Conservation (phyloP, 2,329 filamentous ascomycete genomes). For the Cladobotryum protrusum region DNA sequence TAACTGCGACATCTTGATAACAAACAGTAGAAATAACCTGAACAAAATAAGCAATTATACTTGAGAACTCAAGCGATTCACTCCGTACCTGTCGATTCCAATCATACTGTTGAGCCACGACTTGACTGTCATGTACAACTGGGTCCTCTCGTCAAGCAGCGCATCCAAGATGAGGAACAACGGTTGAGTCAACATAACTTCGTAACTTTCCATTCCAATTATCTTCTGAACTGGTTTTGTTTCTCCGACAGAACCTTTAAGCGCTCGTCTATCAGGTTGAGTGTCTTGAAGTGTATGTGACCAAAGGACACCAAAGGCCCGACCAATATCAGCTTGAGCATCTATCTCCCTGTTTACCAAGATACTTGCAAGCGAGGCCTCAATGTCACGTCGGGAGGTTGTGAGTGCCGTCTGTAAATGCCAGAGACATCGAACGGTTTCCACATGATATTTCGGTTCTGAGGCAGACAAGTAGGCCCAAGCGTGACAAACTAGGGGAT, state of each 20-base stretch:
- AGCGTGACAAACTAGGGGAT: constrained; percentile 61
- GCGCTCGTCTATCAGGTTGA: constrained; percentile 44
- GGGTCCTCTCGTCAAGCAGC: constrained; percentile 64
- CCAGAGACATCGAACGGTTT: constrained; percentile 82
- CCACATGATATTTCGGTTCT: constrained; percentile 88
- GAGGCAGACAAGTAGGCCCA: constrained; percentile 79
- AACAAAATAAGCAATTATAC: constrained; percentile 2
- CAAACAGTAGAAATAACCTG: constrained; percentile 56
- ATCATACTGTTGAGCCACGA: constrained; percentile 69
- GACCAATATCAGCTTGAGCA: constrained; percentile 50
- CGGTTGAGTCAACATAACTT: constrained; percentile 72
- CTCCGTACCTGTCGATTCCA: constrained; percentile 54
- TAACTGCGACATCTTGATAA: constrained; percentile 51
- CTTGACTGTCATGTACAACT: constrained; percentile 69
- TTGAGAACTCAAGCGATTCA: too few relatives aligned
- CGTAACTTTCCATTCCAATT: constrained; percentile 56
- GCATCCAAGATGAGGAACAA: constrained; percentile 77
- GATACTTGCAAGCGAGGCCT: constrained; percentile 67
- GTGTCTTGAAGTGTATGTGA: constrained; percentile 66
- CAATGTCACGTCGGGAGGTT: constrained; percentile 63
- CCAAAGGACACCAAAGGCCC: constrained; percentile 73
- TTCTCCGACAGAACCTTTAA: constrained; percentile 37
- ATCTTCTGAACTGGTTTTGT: constrained; percentile 34
- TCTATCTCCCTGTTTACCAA: constrained; percentile 49
- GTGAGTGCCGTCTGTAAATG: constrained; percentile 70